These are phyloP conservation scores for Kwoniella mangroviensis DNA, from an alignment of 768 basidiomycete genomes.

Conservation along the genomic window DNA sequence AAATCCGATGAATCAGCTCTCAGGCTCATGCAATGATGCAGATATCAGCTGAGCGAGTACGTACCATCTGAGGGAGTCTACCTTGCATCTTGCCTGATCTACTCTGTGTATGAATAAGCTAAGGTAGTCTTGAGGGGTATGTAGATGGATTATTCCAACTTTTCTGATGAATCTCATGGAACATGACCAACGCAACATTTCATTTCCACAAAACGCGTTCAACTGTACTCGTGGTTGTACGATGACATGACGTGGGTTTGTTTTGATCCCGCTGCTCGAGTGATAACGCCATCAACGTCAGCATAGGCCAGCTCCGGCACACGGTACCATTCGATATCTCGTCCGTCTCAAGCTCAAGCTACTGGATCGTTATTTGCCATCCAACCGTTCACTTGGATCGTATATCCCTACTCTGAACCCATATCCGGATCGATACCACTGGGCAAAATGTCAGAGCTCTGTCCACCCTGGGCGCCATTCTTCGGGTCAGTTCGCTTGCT, in stretches of 20 bases:
- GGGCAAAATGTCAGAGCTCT: conserved; percentile 60
- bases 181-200: conserved; percentile 1
- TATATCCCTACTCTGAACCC: neutral
- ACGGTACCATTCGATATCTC: neutral
- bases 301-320: neutral
- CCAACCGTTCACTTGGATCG: neutral
- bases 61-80: conserved; percentile 53
- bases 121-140: neutral
- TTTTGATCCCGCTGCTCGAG: conserved; percentile 9
- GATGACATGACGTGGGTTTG: conserved; percentile 26
- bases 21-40: neutral
- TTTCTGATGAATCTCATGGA: conserved; percentile 24
- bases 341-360: neutral
- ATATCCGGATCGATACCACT: no score
- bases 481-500: conserved; percentile 65
- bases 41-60: conserved; percentile 8
- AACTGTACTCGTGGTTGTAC: conserved; percentile 9
- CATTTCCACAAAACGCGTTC: conserved; percentile 10
- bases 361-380: neutral
- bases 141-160: neutral
- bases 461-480: conserved; percentile 95
- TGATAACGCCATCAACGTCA: conserved; percentile 3
- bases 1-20: conserved; percentile 3
- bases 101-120: neutral
- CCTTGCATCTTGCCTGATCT: conserved; percentile 45